Evolutionary conservation across 129 eudicot species (phyloP).

Genomic region (Escallonia rubra): DNA sequence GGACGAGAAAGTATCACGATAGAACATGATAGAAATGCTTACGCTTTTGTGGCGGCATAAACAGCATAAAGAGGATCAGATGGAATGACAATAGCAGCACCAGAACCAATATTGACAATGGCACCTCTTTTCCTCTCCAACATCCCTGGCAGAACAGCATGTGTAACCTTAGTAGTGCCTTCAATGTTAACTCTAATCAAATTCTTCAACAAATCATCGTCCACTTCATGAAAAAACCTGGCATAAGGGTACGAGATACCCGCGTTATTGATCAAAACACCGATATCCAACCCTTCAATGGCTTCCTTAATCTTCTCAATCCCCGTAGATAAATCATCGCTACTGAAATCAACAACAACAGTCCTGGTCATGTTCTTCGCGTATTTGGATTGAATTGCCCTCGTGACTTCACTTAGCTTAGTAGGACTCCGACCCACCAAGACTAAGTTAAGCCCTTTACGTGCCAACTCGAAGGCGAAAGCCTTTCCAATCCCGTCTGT

Average conservation of each 20-base stretch:
- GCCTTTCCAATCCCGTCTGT: conserved; percentile 53
- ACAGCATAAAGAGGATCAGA: conserved; percentile 32
- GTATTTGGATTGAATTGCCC: conserved; percentile 6
- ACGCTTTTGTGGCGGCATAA: conserved; percentile 51
- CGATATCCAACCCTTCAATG: conserved; percentile 33
- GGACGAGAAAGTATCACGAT: not conserved
- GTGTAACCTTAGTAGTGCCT: conserved; percentile 25
- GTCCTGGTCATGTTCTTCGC: conserved; percentile 6
- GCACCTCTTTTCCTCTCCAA: conserved; percentile 29
- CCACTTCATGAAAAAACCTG: conserved; percentile 35
- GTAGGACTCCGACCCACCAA: conserved; percentile 26
- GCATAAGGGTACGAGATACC: conserved; percentile 24
- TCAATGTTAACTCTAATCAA: conserved; percentile 31
- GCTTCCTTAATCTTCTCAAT: conserved; percentile 7
- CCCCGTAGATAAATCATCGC: conserved; percentile 1
- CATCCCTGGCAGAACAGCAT: conserved; percentile 32
- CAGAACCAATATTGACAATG: conserved; percentile 44
- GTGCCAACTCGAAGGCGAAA: conserved; percentile 32
- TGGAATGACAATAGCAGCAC: conserved; percentile 28
- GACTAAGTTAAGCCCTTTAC: conserved; percentile 32
- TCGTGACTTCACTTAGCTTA: conserved; percentile 17
- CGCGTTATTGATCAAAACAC: conserved; percentile 39
- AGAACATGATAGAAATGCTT: conserved; percentile 1
- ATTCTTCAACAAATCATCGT: conserved; percentile 5
- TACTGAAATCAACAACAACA: conserved; percentile 23